Evolutionary conservation across 169 alveolate species (phyloP).

Genomic region (Babesia ovis): DNA sequence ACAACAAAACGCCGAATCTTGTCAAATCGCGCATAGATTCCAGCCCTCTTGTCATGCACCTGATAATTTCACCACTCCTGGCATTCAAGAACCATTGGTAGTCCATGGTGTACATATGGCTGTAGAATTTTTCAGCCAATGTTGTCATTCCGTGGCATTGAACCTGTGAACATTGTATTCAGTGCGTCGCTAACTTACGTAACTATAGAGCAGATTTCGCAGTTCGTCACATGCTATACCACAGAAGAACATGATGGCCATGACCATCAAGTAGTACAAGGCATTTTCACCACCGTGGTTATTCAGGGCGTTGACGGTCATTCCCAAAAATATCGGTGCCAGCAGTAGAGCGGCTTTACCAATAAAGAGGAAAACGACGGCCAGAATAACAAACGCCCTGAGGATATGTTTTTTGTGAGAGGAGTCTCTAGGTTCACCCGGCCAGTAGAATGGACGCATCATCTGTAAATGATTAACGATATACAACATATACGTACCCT

Average conservation of each 20-base stretch:
- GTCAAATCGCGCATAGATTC: constrained; percentile 64
- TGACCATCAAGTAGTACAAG: not conserved
- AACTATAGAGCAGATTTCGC: constrained; percentile 52
- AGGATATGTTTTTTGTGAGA: constrained; percentile 8
- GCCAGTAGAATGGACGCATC: constrained; percentile 61
- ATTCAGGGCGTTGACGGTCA: constrained; percentile 5
- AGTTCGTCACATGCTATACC: constrained; percentile 44
- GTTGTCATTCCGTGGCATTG: constrained; percentile 36
- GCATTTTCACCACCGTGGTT: not conserved
- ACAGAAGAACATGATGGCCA: constrained; percentile 4
- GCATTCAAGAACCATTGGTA: constrained; percentile 56
- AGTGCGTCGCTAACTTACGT: constrained; percentile 19
- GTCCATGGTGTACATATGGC: constrained; percentile 43
- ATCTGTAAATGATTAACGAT: constrained; percentile 7
- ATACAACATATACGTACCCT: not conserved
- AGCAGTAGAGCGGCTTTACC: constrained; percentile 40
- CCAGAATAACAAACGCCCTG: constrained; percentile 26
- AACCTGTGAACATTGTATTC: constrained; percentile 8
- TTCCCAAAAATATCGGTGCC: constrained; percentile 53
- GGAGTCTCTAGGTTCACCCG: constrained; percentile 13
- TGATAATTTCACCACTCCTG: constrained; percentile 54
- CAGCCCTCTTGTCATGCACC: constrained; percentile 59
- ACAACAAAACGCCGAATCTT: constrained; percentile 46
- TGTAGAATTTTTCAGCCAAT: constrained; percentile 28
- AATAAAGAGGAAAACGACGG: constrained; percentile 24